These are phyloP conservation scores for Peronospora destructor DNA, from an alignment of 352 stramenopile genomes.

Conservation along the genomic window DNA sequence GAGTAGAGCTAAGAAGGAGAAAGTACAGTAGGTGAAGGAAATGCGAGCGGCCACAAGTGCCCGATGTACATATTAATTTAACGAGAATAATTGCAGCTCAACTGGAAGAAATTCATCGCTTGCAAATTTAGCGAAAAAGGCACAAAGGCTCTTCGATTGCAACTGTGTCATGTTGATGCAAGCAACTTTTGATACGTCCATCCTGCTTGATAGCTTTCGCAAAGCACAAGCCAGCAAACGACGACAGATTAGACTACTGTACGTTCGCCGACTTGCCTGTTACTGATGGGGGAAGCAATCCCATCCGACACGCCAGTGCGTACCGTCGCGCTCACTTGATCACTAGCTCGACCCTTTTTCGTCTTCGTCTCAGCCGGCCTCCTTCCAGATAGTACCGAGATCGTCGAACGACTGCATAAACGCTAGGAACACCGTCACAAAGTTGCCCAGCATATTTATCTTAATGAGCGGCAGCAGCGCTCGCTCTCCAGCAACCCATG, in stretches of 20 bases:
- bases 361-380: neutral
- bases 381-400: too few species aligned
- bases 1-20: neutral
- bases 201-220: too few species aligned
- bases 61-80: conserved; percentile 6
- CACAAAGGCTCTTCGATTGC: neutral
- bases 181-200: neutral
- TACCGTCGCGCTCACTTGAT: conserved; percentile 2
- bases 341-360: neutral
- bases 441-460: too few species aligned
- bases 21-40: conserved; percentile 2
- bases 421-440: too few species aligned
- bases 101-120: neutral
- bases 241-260: too few species aligned
- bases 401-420: too few species aligned
- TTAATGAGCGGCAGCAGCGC: too few species aligned
- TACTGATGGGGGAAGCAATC: neutral
- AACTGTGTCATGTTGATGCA: neutral
- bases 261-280: too few species aligned
- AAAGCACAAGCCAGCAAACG: too few species aligned
- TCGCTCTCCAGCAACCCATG: too few species aligned
- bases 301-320: conserved; percentile 2
- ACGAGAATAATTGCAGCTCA: neutral
- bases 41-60: neutral
- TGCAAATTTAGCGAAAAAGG: neutral